These are phyloP conservation scores for Phytophthora syringae DNA, from an alignment of 352 stramenopile genomes.

Conservation along the genomic window DNA sequence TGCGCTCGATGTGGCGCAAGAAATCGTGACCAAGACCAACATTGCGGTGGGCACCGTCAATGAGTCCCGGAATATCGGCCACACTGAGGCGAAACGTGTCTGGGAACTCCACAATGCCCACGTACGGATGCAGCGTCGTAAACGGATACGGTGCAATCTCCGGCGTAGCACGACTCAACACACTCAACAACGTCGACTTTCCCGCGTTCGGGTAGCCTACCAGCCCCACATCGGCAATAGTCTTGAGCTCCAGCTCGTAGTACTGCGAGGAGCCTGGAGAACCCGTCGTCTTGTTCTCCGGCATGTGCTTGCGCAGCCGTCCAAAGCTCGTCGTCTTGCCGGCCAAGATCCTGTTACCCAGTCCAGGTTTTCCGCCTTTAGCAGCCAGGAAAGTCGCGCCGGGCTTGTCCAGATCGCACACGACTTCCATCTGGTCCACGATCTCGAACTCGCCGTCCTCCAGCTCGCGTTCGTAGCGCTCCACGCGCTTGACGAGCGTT, in stretches of 20 bases:
- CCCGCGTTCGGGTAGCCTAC: slow-evolving; percentile 99
- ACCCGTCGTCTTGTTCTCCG: slow-evolving; percentile 81
- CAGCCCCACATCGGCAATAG: slow-evolving; percentile 98
- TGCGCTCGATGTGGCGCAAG: slow-evolving; percentile 98
- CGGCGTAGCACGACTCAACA: slow-evolving; percentile 92
- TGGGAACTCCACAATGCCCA: slow-evolving; percentile 95
- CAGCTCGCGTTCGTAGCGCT: slow-evolving; percentile 78
- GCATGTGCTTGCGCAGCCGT: slow-evolving; percentile 85
- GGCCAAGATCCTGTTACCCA: slow-evolving; percentile 87
- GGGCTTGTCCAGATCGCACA: slow-evolving; percentile 80
- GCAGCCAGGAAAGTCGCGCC: slow-evolving; percentile 78
- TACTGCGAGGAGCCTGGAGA: slow-evolving; percentile 94
- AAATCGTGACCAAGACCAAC: slow-evolving; percentile 99
- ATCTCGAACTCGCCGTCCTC: slow-evolving; percentile 84
- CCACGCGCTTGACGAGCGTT: slow-evolving; percentile 88
- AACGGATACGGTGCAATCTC: slow-evolving; percentile 98
- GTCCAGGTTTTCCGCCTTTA: slow-evolving; percentile 80
- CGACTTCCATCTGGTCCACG: slow-evolving; percentile 77
- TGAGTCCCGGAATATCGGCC: slow-evolving; percentile 89
- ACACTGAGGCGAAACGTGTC: slow-evolving; percentile 94
- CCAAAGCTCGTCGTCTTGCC: slow-evolving; percentile 86
- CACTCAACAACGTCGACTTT: slow-evolving; percentile 96
- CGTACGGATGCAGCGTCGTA: slow-evolving; percentile 96
- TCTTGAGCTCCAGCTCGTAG: slow-evolving; percentile 98
- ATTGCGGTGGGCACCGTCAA: slow-evolving; percentile 94